Percentiles rank a stretch among this genome's conserved stretches.
These are phyloP conservation scores for Penicillium hordei DNA, from an alignment of 2,329 filamentous ascomycete genomes.

Conservation along the genomic window DNA sequence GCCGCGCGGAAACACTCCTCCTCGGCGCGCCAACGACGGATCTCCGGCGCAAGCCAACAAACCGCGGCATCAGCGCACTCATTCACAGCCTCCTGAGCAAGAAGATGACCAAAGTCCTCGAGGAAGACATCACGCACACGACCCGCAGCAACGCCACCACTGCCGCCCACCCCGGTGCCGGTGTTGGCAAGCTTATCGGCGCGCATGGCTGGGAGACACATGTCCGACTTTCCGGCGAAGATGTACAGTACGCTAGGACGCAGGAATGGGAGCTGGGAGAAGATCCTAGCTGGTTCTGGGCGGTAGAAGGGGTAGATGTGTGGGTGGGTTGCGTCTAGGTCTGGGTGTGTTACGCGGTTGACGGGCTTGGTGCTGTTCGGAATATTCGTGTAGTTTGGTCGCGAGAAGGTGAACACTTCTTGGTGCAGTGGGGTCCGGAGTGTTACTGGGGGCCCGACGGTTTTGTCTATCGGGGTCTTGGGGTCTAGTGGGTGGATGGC, in stretches of 20 bases:
- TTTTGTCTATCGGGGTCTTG: slow-evolving; percentile 10
- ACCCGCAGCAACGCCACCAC: slow-evolving; percentile 61
- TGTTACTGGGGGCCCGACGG: slow-evolving; percentile 57
- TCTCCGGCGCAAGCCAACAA: slow-evolving; percentile 58
- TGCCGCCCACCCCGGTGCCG: slow-evolving; percentile 41
- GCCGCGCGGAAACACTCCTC: slow-evolving; percentile 55
- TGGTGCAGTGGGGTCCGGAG: slow-evolving; percentile 80
- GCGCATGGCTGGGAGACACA: slow-evolving; percentile 41
- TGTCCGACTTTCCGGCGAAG: slow-evolving; percentile 45
- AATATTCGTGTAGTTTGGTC: slow-evolving; percentile 61
- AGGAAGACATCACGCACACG: slow-evolving; percentile 67
- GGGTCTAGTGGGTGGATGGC: slow-evolving; percentile 36
- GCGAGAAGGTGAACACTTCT: slow-evolving; percentile 63
- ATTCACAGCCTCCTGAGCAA: slow-evolving; percentile 75
- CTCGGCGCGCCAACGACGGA: slow-evolving; percentile 58
- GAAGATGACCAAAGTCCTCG: slow-evolving; percentile 69
- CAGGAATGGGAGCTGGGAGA: slow-evolving; percentile 43
- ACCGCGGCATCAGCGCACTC: slow-evolving; percentile 63
- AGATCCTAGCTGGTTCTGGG: slow-evolving; percentile 41
- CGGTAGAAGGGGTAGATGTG: slow-evolving; percentile 46
- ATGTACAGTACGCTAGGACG: slow-evolving; percentile 49
- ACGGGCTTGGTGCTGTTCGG: slow-evolving; percentile 34
- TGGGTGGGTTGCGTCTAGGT: slow-evolving; percentile 40
- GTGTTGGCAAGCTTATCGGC: slow-evolving; percentile 45
- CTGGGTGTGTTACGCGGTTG: slow-evolving; percentile 47